Conservation (phyloP, 1,139 yeast species). For the Yamadazyma taylorii region DNA sequence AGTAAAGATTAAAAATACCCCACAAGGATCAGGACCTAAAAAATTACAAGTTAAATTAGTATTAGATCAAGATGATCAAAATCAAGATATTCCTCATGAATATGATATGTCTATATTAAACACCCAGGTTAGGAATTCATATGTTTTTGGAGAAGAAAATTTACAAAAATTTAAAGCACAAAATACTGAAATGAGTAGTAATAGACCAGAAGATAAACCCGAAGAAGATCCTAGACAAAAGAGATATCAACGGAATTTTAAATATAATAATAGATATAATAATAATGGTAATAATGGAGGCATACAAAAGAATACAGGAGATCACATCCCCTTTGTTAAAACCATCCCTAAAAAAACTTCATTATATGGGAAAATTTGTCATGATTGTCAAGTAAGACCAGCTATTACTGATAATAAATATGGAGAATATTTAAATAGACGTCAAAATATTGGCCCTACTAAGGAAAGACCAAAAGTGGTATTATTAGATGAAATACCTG, state of each 20-base stretch:
- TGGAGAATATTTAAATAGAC: slow-evolving; percentile 40
- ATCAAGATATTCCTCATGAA: slow-evolving; percentile 68
- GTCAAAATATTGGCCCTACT: slow-evolving; percentile 50
- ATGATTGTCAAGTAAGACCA: slow-evolving; percentile 89
- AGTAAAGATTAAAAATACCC: slow-evolving; percentile 58
- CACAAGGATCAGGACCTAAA: slow-evolving; percentile 25
- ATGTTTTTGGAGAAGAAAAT: slow-evolving; percentile 88
- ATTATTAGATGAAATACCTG: slow-evolving; percentile 78
- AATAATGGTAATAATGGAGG: slow-evolving; percentile 13
- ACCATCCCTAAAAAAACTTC: slow-evolving; percentile 86
- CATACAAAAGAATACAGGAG: slow-evolving; percentile 10
- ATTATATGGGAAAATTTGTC: slow-evolving; percentile 82
- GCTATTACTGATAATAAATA: slow-evolving; percentile 72
- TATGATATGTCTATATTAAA: slow-evolving; percentile 79
- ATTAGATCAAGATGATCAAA: slow-evolving; percentile 38
- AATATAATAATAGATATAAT: slow-evolving; percentile 10
- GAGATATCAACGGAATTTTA: slow-evolving; percentile 7
- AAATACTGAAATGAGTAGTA: slow-evolving; percentile 16
- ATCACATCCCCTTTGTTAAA: slow-evolving; percentile 67
- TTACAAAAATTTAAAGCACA: slow-evolving; percentile 64
- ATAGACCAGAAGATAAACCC: slow-evolving; percentile 17
- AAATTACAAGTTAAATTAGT: slow-evolving; percentile 60
- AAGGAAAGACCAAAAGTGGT: slow-evolving; percentile 70
- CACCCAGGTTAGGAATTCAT: slow-evolving; percentile 79
- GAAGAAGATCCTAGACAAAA: slow-evolving; percentile 10